A percentile compares a stretch with the other conserved stretches of the same genome.
These are phyloP conservation scores for Vitis hybrid DNA, from an alignment of 177 flowering plant species.

Conservation along the genomic window DNA sequence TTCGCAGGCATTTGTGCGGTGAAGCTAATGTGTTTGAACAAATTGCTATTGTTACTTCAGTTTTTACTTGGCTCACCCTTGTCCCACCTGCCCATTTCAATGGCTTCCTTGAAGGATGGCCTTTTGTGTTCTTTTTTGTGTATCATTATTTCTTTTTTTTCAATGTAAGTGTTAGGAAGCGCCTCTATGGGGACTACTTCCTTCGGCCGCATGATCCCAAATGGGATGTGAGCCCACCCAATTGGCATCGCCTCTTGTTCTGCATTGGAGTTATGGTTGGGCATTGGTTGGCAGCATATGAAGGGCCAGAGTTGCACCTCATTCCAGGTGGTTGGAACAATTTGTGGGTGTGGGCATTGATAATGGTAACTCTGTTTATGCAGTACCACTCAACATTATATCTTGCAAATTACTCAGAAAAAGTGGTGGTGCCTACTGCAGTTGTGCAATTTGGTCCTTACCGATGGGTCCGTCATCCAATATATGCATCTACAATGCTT, in stretches of 20 bases:
- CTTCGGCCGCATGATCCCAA: slow-evolving; percentile 61
- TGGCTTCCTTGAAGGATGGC: slow-evolving; percentile 93
- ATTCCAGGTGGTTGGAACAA: slow-evolving; percentile 72
- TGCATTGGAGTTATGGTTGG: slow-evolving; percentile 55
- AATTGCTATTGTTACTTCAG: slow-evolving; percentile 58
- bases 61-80: slow-evolving; percentile 78
- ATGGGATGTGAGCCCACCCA: slow-evolving; percentile 59
- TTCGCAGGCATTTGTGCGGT: slow-evolving; percentile 43
- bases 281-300: slow-evolving; percentile 86
- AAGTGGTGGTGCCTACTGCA: slow-evolving; percentile 75
- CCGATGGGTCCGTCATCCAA: slow-evolving; percentile 86
- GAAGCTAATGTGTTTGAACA: slow-evolving; percentile 64
- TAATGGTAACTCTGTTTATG: slow-evolving; percentile 49
- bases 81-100: slow-evolving; percentile 85
- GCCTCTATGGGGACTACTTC: slow-evolving; percentile 67
- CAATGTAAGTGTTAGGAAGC: slow-evolving; percentile 64
- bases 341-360: slow-evolving; percentile 60
- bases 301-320: slow-evolving; percentile 76
- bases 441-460: slow-evolving; percentile 94
- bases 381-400: slow-evolving; percentile 71
- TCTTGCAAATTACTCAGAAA: slow-evolving; percentile 83
- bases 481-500: slow-evolving; percentile 77
- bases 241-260: slow-evolving; percentile 42
- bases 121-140: slow-evolving; percentile 70
- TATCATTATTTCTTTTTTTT: slow-evolving; percentile 89